Evolutionary conservation across 371 early-diverging fungal species (phyloP), one percentile per base, ranked within the genome.

Genomic region (Gilbertella persicaria): DNA sequence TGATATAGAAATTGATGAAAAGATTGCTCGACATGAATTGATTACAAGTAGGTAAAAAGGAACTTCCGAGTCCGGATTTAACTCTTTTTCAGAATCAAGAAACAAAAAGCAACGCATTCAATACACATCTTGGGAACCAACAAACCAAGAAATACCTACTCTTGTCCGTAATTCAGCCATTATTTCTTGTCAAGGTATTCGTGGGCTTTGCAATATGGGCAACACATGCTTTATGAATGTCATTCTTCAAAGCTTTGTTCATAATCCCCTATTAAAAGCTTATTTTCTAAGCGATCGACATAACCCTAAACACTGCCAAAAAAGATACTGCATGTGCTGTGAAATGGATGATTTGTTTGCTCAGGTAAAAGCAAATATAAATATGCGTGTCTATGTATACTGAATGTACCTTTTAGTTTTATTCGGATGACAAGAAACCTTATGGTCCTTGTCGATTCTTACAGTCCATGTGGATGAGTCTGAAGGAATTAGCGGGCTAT

Each of bases 211-310:
- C 40, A 98, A 98, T 58, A 82, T 97, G 81, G 98, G 98, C 21
- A 85, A 89, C 1, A 97, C 97, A 0, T 98, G 98, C 58, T 98
- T 91, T 58, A 91, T 98, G 87, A 95, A 93, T 64, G 92, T 89
- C 13, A 88, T 98, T 16, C 77, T 98, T 21, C 98, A 98, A 67
- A 84, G 90, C 33, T 79, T 98, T 48, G 71, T 92, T 9, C 95
- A 97, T 62, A 98, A 97, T 62, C 96, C 96, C 6, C 59, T 93
- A 5, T 64, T 98, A 33, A 85, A 89, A 41, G 86, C 85, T 0
- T 93, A 92, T 65, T 94, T 97, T 61, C 68, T 97, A 28, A 86
- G 88, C 56, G 96, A 93, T 69, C 82, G 80, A 36, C 97, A 97
- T 58, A 87, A 84, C 46, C 79, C 80, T 2, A 68, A 72, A 21